Evolutionary conservation across 768 basidiomycete genomes (phyloP).

Genomic region (Hortiboletus campestris): DNA sequence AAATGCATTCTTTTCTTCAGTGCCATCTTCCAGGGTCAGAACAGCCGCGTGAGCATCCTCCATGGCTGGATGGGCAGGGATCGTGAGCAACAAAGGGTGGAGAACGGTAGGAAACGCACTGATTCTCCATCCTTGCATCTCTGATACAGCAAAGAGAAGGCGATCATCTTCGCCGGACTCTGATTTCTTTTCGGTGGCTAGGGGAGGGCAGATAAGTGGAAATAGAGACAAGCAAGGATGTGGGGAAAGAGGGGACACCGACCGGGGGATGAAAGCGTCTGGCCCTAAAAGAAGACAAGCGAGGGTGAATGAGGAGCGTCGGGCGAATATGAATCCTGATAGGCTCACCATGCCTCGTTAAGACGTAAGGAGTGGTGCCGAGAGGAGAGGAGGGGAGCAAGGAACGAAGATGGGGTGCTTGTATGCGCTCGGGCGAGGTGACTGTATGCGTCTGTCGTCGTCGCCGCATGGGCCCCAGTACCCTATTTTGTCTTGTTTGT

Average conservation of each 20-base stretch:
- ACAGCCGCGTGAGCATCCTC: constrained; percentile 89
- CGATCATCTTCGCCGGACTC: constrained; percentile 68
- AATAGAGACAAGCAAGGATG: not conserved
- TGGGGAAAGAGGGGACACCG: constrained; percentile 25
- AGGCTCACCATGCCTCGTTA: constrained; percentile 30
- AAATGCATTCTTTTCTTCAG: constrained; percentile 62
- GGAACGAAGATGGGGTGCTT: constrained; percentile 6
- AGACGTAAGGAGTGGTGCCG: constrained; percentile 25
- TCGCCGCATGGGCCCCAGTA: constrained; percentile 7
- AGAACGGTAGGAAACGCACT: constrained; percentile 54
- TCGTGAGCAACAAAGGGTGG: not conserved
- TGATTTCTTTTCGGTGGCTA: constrained; percentile 83
- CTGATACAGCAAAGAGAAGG: constrained; percentile 75
- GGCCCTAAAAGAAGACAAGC: constrained; percentile 51
- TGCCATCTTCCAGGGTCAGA: constrained; percentile 60
- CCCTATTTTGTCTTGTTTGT: constrained; percentile 37
- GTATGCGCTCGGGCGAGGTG: constrained; percentile 10
- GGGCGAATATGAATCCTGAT: constrained; percentile 1
- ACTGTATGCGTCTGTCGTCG: constrained; percentile 17
- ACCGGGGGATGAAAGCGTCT: constrained; percentile 84
- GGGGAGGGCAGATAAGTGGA: constrained; percentile 15
- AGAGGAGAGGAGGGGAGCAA: not conserved
- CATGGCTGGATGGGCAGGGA: constrained; percentile 64
- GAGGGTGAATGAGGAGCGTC: constrained; percentile 5
- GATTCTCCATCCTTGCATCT: constrained; percentile 99